These are phyloP conservation scores for Paxillus involutus DNA, from an alignment of 768 basidiomycete species.

Conservation along the genomic window DNA sequence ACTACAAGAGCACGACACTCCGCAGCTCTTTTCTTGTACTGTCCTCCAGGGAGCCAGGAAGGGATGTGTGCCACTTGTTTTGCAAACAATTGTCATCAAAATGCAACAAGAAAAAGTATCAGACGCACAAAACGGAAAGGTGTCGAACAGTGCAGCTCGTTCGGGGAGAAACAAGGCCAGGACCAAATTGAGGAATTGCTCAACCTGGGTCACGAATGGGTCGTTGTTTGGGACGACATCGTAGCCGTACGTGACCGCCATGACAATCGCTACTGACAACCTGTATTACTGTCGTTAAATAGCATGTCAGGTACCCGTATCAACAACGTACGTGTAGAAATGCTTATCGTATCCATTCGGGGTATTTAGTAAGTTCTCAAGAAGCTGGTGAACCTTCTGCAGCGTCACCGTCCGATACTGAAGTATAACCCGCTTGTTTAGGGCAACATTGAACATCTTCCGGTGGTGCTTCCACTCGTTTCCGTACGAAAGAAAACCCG, in stretches of 20 bases:
- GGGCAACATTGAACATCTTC: conserved; percentile 17
- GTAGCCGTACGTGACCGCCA: conserved; percentile 26
- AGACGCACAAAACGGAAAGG: conserved; percentile 28
- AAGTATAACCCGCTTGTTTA: conserved; percentile 15
- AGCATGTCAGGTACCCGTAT: not conserved
- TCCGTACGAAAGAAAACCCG: conserved; percentile 30
- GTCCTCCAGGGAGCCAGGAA: conserved; percentile 33
- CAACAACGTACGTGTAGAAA: conserved; percentile 22
- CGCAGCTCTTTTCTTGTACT: conserved; percentile 17
- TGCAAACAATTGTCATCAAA: not conserved
- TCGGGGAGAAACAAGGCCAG: conserved; percentile 16
- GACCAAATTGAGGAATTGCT: conserved; percentile 12
- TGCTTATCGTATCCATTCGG: conserved; percentile 20
- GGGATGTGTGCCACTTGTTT: conserved; percentile 29
- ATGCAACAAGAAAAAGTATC: not conserved
- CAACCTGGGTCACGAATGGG: conserved; percentile 23
- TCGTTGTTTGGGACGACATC: conserved; percentile 23
- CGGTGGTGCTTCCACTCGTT: conserved; percentile 30
- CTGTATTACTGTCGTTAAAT: conserved; percentile 7
- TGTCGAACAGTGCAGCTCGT: conserved; percentile 17
- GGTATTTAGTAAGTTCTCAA: conserved; percentile 18
- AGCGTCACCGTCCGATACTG: conserved; percentile 17
- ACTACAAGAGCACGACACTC: conserved; percentile 20
- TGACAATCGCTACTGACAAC: conserved; percentile 21
- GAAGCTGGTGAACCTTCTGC: conserved; percentile 19